Evolutionary conservation across 2,329 filamentous ascomycete genomes (phyloP).

Genomic region (Fusarium paranaense): DNA sequence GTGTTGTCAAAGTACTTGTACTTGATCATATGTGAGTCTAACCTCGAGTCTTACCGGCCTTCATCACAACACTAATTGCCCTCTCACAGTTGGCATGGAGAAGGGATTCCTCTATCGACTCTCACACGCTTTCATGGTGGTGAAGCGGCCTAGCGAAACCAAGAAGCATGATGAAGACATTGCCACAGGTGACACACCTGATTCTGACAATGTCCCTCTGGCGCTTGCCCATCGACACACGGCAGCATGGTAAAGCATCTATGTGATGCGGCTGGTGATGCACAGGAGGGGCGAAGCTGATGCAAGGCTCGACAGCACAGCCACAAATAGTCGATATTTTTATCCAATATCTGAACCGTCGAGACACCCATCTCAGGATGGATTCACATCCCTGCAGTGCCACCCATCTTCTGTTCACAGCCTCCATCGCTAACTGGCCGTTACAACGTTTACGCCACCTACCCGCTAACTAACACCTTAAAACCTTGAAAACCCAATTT

Average conservation of each 20-base stretch:
- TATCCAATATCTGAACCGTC: background rate
- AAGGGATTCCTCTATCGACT: background rate
- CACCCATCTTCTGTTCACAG: background rate
- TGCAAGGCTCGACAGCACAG: background rate
- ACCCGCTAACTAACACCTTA: background rate
- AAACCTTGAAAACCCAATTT: background rate
- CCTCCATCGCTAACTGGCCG: background rate
- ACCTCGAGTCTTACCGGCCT: too few species aligned
- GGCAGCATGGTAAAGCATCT: background rate
- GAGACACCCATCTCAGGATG: background rate
- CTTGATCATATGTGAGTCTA: slow-evolving; percentile 12
- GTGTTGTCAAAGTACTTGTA: slow-evolving; percentile 23
- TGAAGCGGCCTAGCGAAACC: background rate
- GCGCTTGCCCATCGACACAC: background rate
- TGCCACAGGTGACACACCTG: background rate
- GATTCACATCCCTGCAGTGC: background rate
- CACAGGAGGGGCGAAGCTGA: background rate
- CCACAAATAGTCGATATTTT: background rate
- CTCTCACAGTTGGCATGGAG: slow-evolving; percentile 5
- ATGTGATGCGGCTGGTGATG: background rate
- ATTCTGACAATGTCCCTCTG: background rate
- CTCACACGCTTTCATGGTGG: background rate
- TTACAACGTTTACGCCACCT: background rate
- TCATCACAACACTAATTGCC: background rate
- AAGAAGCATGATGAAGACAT: background rate